These are phyloP conservation scores for Pachysandra terminalis DNA, from an alignment of 164 flowering plant genomes.

Conservation along the genomic window DNA sequence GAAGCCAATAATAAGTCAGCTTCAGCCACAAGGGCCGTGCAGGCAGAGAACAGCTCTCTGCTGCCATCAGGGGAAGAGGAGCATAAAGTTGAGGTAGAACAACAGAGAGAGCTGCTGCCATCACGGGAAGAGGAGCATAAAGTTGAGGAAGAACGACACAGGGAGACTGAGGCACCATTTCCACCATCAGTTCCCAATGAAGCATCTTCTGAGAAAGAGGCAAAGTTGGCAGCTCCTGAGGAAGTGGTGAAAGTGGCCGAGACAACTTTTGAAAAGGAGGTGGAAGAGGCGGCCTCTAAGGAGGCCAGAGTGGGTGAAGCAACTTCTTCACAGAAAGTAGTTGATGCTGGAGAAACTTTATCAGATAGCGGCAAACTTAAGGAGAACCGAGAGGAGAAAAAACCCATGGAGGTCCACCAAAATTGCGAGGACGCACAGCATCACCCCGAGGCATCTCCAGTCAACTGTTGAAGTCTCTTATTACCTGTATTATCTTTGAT, in stretches of 20 bases:
- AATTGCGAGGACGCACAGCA: constrained; percentile 18
- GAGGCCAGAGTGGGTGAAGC: constrained; percentile 1
- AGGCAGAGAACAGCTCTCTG: not conserved
- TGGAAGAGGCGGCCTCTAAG: not conserved
- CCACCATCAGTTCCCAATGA: constrained; percentile 1
- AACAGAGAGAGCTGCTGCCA: not conserved
- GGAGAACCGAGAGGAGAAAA: constrained; percentile 12
- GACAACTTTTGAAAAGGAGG: not conserved
- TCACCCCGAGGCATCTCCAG: constrained; percentile 23
- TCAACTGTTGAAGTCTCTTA: constrained; percentile 16
- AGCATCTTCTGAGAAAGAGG: constrained; percentile 11
- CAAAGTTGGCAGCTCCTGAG: not conserved
- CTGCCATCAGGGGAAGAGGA: constrained; percentile 1
- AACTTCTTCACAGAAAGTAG: no score
- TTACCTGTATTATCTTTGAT: not conserved
- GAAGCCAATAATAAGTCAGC: constrained; percentile 9
- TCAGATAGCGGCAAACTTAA: constrained; percentile 8
- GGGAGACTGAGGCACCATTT: constrained; percentile 12
- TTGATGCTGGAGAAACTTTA: constrained; percentile 2
- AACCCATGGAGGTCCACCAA: not conserved
- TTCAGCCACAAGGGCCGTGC: not conserved
- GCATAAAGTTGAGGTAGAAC: constrained; percentile 8
- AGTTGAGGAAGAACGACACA: constrained; percentile 2
- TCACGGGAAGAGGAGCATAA: constrained; percentile 7
- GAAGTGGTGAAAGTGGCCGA: not conserved